Percentiles rank a stretch among this genome's conserved stretches.
phyloP scores from a whole-genome alignment of 1,139 yeast genomes.

The Saccharomyces uvarum region DNA sequence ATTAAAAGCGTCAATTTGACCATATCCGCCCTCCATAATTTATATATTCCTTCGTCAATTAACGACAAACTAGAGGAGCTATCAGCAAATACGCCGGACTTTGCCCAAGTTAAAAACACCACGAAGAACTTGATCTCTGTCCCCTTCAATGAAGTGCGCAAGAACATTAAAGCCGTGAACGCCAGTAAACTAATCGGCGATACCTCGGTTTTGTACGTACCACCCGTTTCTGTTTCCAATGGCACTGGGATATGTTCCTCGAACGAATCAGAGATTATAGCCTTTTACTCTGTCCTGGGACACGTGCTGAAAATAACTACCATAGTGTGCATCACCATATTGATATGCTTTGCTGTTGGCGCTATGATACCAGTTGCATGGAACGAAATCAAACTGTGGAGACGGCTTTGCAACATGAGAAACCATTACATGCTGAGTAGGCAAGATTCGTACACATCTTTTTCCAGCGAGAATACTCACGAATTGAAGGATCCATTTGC shows the following conservation, averaged over 20 bases:
- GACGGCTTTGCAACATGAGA: slow-evolving; percentile 33
- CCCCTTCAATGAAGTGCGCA: slow-evolving; percentile 50
- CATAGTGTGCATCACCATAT: slow-evolving; percentile 28
- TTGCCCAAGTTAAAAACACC: slow-evolving; percentile 46
- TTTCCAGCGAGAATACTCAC: not conserved
- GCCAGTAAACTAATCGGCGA: slow-evolving; percentile 19
- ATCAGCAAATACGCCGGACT: slow-evolving; percentile 47
- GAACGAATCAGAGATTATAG: slow-evolving; percentile 25
- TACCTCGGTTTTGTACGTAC: slow-evolving; percentile 23
- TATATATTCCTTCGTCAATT: slow-evolving; percentile 58
- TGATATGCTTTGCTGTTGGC: slow-evolving; percentile 36
- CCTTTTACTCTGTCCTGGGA: slow-evolving; percentile 32
- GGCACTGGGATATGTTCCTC: slow-evolving; percentile 20
- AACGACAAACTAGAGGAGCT: slow-evolving; percentile 45
- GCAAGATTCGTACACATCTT: slow-evolving; percentile 2
- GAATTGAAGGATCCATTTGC: slow-evolving; percentile 7
- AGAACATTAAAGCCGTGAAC: slow-evolving; percentile 32
- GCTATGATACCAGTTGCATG: slow-evolving; percentile 39
- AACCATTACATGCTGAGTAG: slow-evolving; percentile 11
- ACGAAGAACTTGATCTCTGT: slow-evolving; percentile 40
- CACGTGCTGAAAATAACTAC: slow-evolving; percentile 33
- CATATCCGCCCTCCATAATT: slow-evolving; percentile 44
- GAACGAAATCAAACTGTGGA: slow-evolving; percentile 47
- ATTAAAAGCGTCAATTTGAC: slow-evolving; percentile 50
- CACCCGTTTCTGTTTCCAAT: slow-evolving; percentile 15